A percentile compares a stretch with the other conserved stretches of the same genome.
These are phyloP conservation scores for Wickerhamiella allomyrinae DNA, from an alignment of 805 yeast species.

Conservation along the genomic window DNA sequence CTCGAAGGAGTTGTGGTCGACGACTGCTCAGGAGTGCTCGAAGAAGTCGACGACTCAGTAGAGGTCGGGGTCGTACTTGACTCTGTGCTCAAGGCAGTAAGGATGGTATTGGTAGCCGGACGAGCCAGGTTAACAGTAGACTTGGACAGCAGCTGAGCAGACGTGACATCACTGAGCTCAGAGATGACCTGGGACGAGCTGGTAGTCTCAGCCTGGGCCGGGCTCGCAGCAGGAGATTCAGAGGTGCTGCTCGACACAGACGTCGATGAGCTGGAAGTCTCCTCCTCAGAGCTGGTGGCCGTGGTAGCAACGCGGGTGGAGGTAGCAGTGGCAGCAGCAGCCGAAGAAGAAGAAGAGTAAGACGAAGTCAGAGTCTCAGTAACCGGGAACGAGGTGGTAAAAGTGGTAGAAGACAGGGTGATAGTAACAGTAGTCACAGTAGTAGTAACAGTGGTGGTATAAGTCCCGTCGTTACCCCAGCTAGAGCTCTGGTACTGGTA, in stretches of 20 bases:
- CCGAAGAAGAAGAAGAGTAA: neutral
- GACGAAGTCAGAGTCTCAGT: neutral
- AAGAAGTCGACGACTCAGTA: too few species aligned
- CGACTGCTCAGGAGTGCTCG: too few species aligned
- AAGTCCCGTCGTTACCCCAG: neutral
- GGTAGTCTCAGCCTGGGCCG: neutral
- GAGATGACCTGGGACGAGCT: neutral
- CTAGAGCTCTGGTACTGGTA: too few species aligned
- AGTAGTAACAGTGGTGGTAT: conserved; percentile 1
- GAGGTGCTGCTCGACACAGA: too few species aligned
- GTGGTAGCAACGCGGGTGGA: neutral
- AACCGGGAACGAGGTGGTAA: neutral
- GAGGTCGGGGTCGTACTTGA: neutral
- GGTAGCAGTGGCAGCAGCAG: neutral
- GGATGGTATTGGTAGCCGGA: neutral
- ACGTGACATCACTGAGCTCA: neutral
- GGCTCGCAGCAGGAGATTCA: neutral
- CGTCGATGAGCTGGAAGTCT: conserved; percentile 1
- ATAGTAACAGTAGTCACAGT: conserved; percentile 2
- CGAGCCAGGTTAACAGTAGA: neutral
- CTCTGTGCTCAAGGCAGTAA: neutral
- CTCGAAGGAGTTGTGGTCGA: too few species aligned
- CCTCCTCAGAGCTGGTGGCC: neutral
- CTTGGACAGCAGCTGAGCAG: neutral
- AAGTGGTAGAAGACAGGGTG: neutral